These are phyloP conservation scores for Capsicum baccatum DNA, from an alignment of 257 asterid genomes.

Conservation along the genomic window DNA sequence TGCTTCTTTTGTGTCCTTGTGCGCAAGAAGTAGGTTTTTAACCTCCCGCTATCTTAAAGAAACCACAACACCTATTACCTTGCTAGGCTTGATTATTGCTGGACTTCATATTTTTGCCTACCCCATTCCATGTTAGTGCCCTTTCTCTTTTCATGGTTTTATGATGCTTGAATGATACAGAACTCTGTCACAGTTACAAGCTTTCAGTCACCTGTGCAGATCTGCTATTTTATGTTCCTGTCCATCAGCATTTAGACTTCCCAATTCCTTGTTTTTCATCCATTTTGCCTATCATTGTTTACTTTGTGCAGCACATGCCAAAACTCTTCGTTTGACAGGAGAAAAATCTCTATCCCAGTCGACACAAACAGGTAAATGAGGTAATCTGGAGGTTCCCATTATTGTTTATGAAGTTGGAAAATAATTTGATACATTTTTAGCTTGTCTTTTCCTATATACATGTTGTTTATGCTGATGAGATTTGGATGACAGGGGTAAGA, in stretches of 20 bases:
- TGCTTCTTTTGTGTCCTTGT: not conserved
- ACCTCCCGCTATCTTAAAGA: not conserved
- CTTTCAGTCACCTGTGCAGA: slow-evolving; percentile 11
- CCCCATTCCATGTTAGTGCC: not conserved
- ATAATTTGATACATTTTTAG: not conserved
- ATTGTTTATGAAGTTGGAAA: not conserved
- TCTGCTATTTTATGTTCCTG: not conserved
- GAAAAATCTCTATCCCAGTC: slow-evolving; percentile 22
- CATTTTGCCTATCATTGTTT: not conserved
- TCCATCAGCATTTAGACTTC: not conserved
- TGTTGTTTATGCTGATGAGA: not conserved
- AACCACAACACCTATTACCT: not conserved
- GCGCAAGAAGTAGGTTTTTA: not conserved
- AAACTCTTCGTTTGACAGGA: not conserved
- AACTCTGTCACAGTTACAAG: not conserved
- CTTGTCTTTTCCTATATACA: not conserved
- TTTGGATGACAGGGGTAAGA: not conserved
- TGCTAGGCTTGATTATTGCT: not conserved
- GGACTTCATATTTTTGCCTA: not conserved
- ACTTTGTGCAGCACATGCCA: slow-evolving; percentile 31
- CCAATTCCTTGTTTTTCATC: not conserved
- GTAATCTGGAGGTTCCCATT: slow-evolving; percentile 1
- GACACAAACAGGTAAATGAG: slow-evolving; percentile 28
- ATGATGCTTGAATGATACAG: slow-evolving; percentile 17
- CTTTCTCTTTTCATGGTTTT: not conserved